Percentiles rank a stretch among this genome's conserved stretches.
phyloP scores from a whole-genome alignment of 495 filamentous ascomycete genomes.

The Neurospora sp. region DNA sequence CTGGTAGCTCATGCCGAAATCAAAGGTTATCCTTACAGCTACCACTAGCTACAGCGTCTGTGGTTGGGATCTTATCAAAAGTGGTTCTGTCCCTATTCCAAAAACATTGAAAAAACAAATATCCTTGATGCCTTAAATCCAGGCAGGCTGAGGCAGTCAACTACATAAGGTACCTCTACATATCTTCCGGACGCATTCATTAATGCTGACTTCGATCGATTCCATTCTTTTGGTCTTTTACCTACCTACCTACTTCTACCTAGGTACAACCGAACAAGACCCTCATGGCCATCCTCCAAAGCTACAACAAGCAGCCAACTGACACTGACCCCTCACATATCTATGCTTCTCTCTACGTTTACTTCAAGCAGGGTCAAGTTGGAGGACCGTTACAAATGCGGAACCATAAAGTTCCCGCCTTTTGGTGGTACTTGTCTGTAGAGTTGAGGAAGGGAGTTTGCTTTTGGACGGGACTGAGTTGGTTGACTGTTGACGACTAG shows the following conservation, averaged over 20 bases:
- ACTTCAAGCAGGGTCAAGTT: not conserved
- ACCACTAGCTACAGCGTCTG: not conserved
- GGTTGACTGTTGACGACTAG: not conserved
- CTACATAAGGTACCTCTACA: no score
- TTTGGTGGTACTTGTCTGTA: not conserved
- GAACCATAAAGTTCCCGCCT: not conserved
- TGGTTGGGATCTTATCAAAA: not conserved
- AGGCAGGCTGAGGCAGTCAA: no score
- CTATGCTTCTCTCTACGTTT: not conserved
- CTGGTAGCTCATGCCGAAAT: not conserved
- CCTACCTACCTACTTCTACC: no score
- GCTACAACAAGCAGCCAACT: not conserved
- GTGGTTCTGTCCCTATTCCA: not conserved
- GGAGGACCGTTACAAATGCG: not conserved
- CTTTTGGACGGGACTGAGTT: not conserved
- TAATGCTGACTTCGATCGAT: not conserved
- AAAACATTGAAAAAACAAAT: no score
- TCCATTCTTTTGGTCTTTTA: not conserved
- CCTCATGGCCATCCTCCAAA: not conserved
- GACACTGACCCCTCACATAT: not conserved
- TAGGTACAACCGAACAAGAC: not conserved
- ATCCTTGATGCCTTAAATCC: no score
- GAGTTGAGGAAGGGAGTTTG: not conserved
- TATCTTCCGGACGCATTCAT: no score
- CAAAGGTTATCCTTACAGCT: not conserved